These are phyloP conservation scores for Karstenula rhodostoma DNA, from an alignment of 2,329 filamentous ascomycete genomes.

Conservation along the genomic window DNA sequence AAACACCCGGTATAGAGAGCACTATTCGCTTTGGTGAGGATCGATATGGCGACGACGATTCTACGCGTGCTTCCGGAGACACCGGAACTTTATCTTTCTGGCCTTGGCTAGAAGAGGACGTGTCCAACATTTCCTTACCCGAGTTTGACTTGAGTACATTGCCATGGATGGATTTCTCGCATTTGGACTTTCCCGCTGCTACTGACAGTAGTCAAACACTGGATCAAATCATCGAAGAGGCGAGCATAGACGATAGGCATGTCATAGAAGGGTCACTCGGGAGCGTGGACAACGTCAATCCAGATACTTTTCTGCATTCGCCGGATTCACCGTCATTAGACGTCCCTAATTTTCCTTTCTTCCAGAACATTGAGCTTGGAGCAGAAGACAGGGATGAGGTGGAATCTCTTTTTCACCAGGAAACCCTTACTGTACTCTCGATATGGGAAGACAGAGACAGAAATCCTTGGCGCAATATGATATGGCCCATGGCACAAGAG, in stretches of 20 bases:
- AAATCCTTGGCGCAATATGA: conserved; percentile 72
- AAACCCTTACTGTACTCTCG: conserved; percentile 73
- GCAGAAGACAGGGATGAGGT: conserved; percentile 65
- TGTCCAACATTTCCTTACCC: conserved; percentile 1
- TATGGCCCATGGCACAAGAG: conserved; percentile 71
- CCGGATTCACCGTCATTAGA: conserved; percentile 29
- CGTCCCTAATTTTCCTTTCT: conserved; percentile 3
- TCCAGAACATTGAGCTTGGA: conserved; percentile 13
- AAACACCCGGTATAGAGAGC: neutral
- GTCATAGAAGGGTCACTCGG: neutral
- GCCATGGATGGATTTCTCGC: conserved; percentile 15
- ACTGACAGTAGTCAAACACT: conserved; percentile 1
- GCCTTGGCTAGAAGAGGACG: conserved; percentile 13
- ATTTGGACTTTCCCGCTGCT: conserved; percentile 1
- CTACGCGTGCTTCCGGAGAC: neutral
- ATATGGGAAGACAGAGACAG: conserved; percentile 71
- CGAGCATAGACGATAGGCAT: neutral
- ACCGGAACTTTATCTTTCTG: conserved; percentile 5
- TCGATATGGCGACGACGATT: neutral
- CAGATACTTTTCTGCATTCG: conserved; percentile 54
- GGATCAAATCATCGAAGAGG: conserved; percentile 10
- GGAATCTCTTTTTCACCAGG: conserved; percentile 66
- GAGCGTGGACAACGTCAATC: conserved; percentile 44
- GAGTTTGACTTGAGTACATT: conserved; percentile 10
- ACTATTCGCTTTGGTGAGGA: neutral